A percentile compares a stretch with the other conserved stretches of the same genome.
phyloP scores from a whole-genome alignment of 2,329 filamentous ascomycete genomes.

The Alternaria arbusti region DNA sequence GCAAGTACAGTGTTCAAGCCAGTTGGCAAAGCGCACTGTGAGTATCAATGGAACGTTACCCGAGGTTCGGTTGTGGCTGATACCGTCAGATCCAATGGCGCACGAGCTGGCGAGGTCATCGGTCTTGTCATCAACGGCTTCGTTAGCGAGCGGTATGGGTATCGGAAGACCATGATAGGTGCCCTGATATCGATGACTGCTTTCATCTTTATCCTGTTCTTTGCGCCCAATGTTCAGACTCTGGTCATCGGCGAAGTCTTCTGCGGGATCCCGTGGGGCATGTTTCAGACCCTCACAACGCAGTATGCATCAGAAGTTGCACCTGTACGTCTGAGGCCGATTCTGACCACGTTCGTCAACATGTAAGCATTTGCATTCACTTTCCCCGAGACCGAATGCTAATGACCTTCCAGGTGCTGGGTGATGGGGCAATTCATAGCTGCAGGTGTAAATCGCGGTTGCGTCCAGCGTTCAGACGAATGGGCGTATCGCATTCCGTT shows the following conservation, averaged over 20 bases:
- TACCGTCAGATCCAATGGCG: constrained; percentile 48
- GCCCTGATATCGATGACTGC: constrained; percentile 49
- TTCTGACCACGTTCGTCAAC: constrained; percentile 68
- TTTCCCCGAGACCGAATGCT: neutral
- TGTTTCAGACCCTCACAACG: constrained; percentile 55
- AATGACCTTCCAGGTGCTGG: constrained; percentile 61
- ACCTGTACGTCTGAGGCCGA: constrained; percentile 68
- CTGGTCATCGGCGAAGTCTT: constrained; percentile 52
- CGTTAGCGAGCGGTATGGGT: constrained; percentile 53
- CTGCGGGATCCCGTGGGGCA: constrained; percentile 54
- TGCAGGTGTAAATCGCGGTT: constrained; percentile 71
- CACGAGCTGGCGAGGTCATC: constrained; percentile 51
- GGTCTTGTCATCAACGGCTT: constrained; percentile 55
- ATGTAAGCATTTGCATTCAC: constrained; percentile 46
- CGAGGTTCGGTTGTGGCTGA: neutral
- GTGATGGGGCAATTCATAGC: constrained; percentile 74
- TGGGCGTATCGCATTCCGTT: constrained; percentile 71
- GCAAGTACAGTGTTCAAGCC: constrained; percentile 49
- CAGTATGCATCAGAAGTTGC: constrained; percentile 65
- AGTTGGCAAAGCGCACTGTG: constrained; percentile 54
- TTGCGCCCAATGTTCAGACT: constrained; percentile 50
- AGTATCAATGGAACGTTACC: neutral
- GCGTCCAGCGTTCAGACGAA: constrained; percentile 67
- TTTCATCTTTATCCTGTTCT: constrained; percentile 56
- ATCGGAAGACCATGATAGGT: constrained; percentile 52